phyloP scores from a whole-genome alignment of 495 filamentous ascomycete species.

The Aspergillus homomorphus region DNA sequence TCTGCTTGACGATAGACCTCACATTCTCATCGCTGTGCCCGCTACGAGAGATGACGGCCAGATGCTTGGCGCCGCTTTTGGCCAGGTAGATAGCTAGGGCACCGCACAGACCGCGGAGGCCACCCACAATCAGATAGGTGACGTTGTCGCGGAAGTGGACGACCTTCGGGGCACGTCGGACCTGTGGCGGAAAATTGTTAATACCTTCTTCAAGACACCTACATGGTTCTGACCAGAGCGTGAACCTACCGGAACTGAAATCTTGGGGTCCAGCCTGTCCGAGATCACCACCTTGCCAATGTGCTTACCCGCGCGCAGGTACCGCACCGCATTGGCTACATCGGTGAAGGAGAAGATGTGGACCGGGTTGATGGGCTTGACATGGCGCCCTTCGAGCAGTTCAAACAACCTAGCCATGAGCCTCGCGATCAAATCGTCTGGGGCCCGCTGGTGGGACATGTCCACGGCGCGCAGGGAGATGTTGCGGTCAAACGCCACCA shows the following conservation, averaged over 20 bases:
- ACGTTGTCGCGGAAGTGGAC: not conserved
- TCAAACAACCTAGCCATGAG: conserved; percentile 7
- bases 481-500: conserved; percentile 36
- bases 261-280: not conserved
- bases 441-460: conserved; percentile 10
- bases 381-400: conserved; percentile 18
- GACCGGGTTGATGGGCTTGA: conserved; percentile 34
- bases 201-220: too few species aligned
- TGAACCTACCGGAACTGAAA: too few species aligned
- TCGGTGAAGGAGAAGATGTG: conserved; percentile 22
- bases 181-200: too few species aligned
- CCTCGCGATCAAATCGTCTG: not conserved
- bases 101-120: conserved; percentile 7
- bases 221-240: too few species aligned
- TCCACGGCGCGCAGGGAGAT: conserved; percentile 24
- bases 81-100: conserved; percentile 4
- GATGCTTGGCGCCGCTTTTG: conserved; percentile 4
- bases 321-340: conserved; percentile 24
- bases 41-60: conserved; percentile 4
- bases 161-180: too few species aligned
- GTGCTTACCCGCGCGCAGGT: conserved; percentile 37
- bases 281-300: conserved; percentile 48
- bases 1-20: not conserved
- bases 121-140: conserved; percentile 11
- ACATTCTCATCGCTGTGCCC: not conserved